These are phyloP conservation scores for Leishmania arabica DNA, from an alignment of 208 protist species.

Conservation along the genomic window DNA sequence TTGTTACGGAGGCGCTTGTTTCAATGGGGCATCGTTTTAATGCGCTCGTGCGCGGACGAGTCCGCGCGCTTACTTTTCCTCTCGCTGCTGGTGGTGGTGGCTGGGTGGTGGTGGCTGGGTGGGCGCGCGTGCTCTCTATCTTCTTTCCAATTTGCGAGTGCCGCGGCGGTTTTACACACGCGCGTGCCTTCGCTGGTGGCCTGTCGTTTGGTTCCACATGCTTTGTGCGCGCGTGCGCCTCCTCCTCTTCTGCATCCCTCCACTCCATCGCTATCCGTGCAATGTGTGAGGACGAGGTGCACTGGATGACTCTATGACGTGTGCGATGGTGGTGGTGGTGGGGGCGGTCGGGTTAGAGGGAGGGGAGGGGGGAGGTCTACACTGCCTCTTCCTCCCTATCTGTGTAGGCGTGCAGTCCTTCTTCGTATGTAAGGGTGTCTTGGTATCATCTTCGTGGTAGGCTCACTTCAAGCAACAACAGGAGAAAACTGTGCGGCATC, in stretches of 20 bases:
- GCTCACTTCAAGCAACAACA: neutral
- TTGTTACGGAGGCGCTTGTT: neutral
- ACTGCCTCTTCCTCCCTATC: neutral
- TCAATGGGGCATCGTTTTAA: neutral
- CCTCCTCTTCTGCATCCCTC: constrained; percentile 7
- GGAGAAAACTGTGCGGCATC: too few relatives aligned
- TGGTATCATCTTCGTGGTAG: constrained; percentile 3
- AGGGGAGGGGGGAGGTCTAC: neutral
- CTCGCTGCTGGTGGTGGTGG: neutral
- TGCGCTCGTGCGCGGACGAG: neutral
- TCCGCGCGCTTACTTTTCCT: neutral
- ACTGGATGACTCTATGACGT: neutral
- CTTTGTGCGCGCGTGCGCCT: neutral
- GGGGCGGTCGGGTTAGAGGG: neutral
- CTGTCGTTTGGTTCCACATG: too few relatives aligned
- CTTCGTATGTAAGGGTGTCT: neutral
- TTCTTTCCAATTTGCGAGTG: neutral
- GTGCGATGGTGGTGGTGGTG: neutral
- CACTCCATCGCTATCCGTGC: neutral
- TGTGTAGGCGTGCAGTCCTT: neutral
- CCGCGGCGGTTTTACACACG: neutral
- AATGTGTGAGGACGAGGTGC: neutral
- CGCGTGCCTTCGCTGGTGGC: too few relatives aligned
- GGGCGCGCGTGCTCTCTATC: neutral
- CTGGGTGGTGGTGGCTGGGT: too few relatives aligned